Conservation (phyloP, 306 rosid species). For the Neltuma alba region DNA sequence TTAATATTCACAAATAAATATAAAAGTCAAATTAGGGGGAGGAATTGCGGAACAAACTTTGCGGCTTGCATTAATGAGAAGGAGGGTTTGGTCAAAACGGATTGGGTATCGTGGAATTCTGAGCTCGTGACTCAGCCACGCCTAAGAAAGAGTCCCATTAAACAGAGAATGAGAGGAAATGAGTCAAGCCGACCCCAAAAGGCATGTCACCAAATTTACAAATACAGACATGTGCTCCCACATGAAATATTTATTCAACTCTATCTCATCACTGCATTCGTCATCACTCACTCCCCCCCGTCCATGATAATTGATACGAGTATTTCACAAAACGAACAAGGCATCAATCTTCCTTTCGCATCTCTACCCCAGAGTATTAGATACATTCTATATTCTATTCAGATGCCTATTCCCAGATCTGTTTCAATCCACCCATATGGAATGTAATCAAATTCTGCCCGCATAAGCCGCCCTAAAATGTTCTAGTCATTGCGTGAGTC, state of each 20-base stretch:
- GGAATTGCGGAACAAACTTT: background rate
- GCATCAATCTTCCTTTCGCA: background rate
- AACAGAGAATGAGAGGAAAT: background rate
- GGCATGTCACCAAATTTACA: background rate
- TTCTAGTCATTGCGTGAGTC: background rate
- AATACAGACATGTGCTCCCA: background rate
- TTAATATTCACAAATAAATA: background rate
- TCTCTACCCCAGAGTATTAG: background rate
- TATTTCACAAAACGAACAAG: background rate
- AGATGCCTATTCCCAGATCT: background rate
- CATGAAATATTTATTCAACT: background rate
- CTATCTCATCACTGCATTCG: background rate
- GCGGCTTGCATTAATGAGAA: background rate
- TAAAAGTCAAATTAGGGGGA: background rate
- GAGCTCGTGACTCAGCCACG: background rate
- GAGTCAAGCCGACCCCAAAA: conserved; percentile 9
- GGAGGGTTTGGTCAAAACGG: background rate
- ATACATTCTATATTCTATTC: background rate
- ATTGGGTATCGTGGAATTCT: background rate
- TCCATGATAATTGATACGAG: background rate
- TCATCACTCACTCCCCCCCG: background rate
- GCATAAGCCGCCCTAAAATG: background rate
- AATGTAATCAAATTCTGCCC: background rate
- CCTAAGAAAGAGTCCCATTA: conserved; percentile 8
- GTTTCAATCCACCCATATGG: background rate